These are phyloP conservation scores for Cylindrotheca fusiformis DNA, from an alignment of 108 stramenopile species.

Conservation along the genomic window DNA sequence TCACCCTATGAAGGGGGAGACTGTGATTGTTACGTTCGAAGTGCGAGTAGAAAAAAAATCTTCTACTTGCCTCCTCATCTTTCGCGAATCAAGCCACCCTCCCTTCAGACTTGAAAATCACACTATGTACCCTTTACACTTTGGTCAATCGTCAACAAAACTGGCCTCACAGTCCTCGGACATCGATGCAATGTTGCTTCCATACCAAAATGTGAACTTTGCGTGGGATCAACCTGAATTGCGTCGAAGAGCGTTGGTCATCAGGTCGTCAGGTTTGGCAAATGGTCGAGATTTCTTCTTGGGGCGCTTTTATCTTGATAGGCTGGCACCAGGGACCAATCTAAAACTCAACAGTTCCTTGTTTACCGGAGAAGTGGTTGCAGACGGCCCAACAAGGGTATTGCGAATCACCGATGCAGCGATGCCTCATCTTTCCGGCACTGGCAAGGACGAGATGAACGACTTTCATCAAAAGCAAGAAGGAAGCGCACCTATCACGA, in stretches of 20 bases:
- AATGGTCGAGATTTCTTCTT: constrained; percentile 17
- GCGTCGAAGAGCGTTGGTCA: constrained; percentile 18
- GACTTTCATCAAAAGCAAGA: constrained; percentile 22
- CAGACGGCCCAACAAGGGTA: constrained; percentile 64
- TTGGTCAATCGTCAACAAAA: constrained; percentile 33
- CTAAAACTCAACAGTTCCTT: constrained; percentile 18
- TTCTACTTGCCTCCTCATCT: constrained; percentile 32
- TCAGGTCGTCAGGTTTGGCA: constrained; percentile 20
- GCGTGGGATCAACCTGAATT: constrained; percentile 71
- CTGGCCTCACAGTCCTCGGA: constrained; percentile 18
- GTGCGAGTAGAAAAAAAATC: constrained; percentile 25
- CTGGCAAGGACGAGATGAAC: constrained; percentile 14
- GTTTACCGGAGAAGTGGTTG: constrained; percentile 38
- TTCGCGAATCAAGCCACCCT: constrained; percentile 43
- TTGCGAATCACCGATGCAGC: constrained; percentile 49
- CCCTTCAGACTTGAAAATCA: constrained; percentile 71
- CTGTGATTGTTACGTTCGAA: constrained; percentile 49
- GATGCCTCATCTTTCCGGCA: constrained; percentile 22
- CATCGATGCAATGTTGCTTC: constrained; percentile 45
- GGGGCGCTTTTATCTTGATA: constrained; percentile 45
- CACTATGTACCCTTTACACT: constrained; percentile 48
- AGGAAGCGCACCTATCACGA: constrained; percentile 10
- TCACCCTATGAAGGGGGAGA: constrained; percentile 52
- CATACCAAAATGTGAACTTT: constrained; percentile 58
- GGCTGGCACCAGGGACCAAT: constrained; percentile 45